Evolutionary conservation across 1,139 yeast species (phyloP).

Genomic region (Taphrina pruni): DNA sequence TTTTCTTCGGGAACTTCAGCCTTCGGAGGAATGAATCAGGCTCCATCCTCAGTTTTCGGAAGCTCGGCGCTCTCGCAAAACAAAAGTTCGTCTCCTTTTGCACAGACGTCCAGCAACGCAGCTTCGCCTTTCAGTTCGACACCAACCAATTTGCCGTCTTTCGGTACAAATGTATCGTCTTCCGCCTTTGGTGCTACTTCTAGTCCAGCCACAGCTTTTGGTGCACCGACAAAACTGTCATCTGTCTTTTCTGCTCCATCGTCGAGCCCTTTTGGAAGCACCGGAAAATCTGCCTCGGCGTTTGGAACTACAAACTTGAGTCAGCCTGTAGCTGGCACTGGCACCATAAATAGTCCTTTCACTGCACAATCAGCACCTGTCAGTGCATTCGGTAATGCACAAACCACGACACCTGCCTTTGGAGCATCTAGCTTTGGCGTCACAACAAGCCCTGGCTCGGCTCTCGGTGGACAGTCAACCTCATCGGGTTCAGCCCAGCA

Average conservation of each 20-base stretch:
- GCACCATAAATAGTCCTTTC: neutral
- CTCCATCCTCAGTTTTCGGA: constrained; percentile 1
- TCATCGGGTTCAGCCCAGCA: neutral
- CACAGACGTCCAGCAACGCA: neutral
- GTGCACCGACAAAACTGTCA: constrained; percentile 1
- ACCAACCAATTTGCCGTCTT: neutral
- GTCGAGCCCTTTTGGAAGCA: neutral
- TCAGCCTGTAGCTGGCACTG: neutral
- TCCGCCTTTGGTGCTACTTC: constrained; percentile 10
- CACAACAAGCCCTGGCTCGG: neutral
- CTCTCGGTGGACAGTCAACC: constrained; percentile 2
- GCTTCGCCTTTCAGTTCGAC: neutral
- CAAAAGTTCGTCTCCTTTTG: neutral
- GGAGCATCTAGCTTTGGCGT: neutral
- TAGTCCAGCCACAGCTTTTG: constrained; percentile 6
- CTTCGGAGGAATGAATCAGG: neutral
- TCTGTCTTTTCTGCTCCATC: constrained; percentile 4
- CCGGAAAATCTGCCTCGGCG: neutral
- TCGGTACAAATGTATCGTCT: neutral
- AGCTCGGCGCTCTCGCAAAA: neutral
- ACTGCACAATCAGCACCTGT: neutral
- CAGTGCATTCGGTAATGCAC: neutral
- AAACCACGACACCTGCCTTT: neutral
- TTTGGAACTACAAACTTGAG: neutral
- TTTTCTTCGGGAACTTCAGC: neutral